A percentile compares a stretch with the other conserved stretches of the same genome.
phyloP scores from a whole-genome alignment of 768 basidiomycete genomes.

The Strobilomyces echinocephalus region DNA sequence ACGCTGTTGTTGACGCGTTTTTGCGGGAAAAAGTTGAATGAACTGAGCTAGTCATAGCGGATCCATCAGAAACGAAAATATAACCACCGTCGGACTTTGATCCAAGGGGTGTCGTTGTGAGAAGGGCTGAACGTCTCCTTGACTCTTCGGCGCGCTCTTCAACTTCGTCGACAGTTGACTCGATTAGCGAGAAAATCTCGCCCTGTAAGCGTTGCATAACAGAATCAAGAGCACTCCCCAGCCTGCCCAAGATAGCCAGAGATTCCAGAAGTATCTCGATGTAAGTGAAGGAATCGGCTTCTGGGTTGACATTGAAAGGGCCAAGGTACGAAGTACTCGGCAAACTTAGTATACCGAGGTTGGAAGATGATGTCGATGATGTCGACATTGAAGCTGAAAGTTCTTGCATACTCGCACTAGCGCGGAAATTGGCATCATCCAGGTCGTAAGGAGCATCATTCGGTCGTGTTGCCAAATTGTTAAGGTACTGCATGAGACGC shows the following conservation, averaged over 20 bases:
- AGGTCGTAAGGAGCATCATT: slow-evolving; percentile 76
- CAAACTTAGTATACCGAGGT: slow-evolving; percentile 14
- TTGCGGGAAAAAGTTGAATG: slow-evolving; percentile 25
- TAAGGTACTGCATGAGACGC: slow-evolving; percentile 59
- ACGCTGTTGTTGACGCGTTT: slow-evolving; percentile 38
- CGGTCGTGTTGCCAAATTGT: slow-evolving; percentile 60
- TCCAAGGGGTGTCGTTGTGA: slow-evolving; percentile 34
- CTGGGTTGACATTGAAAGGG: slow-evolving; percentile 56
- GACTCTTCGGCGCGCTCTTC: slow-evolving; percentile 85
- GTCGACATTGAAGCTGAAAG: no score
- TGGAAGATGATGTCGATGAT: no score
- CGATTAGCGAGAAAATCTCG: slow-evolving; percentile 83
- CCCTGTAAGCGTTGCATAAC: slow-evolving; percentile 76
- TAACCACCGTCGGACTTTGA: slow-evolving; percentile 50
- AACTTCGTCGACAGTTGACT: slow-evolving; percentile 85
- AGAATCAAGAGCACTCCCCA: slow-evolving; percentile 78
- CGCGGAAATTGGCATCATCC: slow-evolving; percentile 37
- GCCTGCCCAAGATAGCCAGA: slow-evolving; percentile 84
- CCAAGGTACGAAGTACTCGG: slow-evolving; percentile 20
- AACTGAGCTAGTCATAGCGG: slow-evolving; percentile 16
- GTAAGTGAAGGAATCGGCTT: slow-evolving; percentile 89
- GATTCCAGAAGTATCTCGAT: slow-evolving; percentile 91
- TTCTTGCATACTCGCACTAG: slow-evolving; percentile 6
- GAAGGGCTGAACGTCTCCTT: slow-evolving; percentile 42
- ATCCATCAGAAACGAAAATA: slow-evolving; percentile 35